Conservation (phyloP, 148 eudicot genomes). For the Arctostaphylos glauca region DNA sequence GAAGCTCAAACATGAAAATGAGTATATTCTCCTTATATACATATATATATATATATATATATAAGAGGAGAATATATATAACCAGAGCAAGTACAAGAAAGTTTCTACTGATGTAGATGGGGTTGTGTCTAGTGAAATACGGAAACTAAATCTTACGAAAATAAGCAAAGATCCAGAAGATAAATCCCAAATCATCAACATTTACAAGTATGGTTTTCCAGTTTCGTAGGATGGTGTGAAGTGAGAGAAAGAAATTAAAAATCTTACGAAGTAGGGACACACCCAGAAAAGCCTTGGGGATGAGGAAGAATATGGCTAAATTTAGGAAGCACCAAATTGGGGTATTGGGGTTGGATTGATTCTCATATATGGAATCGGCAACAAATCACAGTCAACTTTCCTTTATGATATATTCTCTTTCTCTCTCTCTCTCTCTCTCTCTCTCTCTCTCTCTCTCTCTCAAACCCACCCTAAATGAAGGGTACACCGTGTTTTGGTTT, state of each 20-base stretch:
- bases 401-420: background rate
- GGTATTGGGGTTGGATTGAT: background rate
- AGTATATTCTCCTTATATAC: no score
- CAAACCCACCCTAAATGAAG: background rate
- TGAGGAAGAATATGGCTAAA: background rate
- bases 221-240: background rate
- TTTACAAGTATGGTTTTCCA: background rate
- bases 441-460: background rate
- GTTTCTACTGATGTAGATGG: background rate
- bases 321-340: background rate
- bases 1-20: no score
- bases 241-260: background rate
- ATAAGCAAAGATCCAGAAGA: background rate
- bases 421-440: background rate
- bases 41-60: no score
- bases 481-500: no score
- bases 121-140: background rate
- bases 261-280: background rate
- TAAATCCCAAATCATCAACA: background rate
- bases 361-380: background rate
- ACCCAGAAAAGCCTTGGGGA: background rate
- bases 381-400: background rate
- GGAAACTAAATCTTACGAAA: background rate
- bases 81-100: no score
- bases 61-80: no score